phyloP scores from a whole-genome alignment of 306 rosid genomes.

The Quercus agrifolia region DNA sequence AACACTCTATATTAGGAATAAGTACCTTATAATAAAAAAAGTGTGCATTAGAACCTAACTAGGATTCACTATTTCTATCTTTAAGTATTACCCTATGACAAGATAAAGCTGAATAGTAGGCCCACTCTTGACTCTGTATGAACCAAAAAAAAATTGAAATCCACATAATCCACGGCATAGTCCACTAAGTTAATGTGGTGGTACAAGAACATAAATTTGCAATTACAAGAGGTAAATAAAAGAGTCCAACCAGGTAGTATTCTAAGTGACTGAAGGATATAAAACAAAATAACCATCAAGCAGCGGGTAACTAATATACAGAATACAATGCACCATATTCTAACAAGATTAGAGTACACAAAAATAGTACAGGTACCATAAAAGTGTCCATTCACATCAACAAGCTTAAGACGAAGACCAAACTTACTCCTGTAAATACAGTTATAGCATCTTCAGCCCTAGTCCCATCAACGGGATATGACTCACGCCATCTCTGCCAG shows the following conservation, averaged over 20 bases:
- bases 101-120: background rate
- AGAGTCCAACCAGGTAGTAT: conserved; percentile 1
- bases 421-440: conserved; percentile 89
- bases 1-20: background rate
- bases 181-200: background rate
- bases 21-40: background rate
- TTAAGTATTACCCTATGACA: background rate
- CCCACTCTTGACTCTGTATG: background rate
- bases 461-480: conserved; percentile 65
- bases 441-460: conserved; percentile 60
- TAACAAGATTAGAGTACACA: conserved; percentile 14
- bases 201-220: background rate
- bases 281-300: background rate
- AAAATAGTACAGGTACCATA: background rate
- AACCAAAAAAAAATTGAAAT: background rate
- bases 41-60: background rate
- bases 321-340: conserved; percentile 4
- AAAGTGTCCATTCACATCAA: conserved; percentile 3
- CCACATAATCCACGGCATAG: background rate
- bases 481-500: conserved; percentile 95
- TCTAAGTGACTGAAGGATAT: background rate
- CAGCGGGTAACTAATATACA: conserved; percentile 15
- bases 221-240: conserved; percentile 4
- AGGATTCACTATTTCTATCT: background rate
- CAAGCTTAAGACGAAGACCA: conserved; percentile 11